Evolutionary conservation across 2,329 filamentous ascomycete genomes (phyloP).

Genomic region (Xylariaceae sp.): DNA sequence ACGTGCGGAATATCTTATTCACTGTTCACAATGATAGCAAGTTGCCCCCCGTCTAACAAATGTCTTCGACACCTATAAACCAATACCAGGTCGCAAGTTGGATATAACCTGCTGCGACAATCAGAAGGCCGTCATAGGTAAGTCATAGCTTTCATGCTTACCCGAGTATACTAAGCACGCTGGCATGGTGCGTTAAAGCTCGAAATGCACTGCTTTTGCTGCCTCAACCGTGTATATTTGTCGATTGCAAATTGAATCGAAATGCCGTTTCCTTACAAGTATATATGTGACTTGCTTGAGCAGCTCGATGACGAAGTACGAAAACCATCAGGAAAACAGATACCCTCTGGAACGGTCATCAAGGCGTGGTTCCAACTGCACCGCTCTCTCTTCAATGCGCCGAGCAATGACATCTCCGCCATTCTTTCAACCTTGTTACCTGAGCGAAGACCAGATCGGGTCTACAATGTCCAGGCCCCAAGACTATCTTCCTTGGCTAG

Average conservation of each 20-base stretch:
- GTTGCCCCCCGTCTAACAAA: slow-evolving; percentile 35
- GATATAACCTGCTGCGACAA: slow-evolving; percentile 64
- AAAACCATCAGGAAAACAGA: slow-evolving; percentile 41
- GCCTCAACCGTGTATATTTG: no score
- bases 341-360: slow-evolving; percentile 48
- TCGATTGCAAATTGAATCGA: no score
- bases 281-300: slow-evolving; percentile 76
- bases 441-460: slow-evolving; percentile 75
- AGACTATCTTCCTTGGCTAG: no score
- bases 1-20: slow-evolving; percentile 62
- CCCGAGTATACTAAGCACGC: slow-evolving; percentile 1
- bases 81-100: slow-evolving; percentile 47
- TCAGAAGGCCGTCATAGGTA: slow-evolving; percentile 57
- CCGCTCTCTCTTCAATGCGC: slow-evolving; percentile 60
- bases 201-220: slow-evolving; percentile 58
- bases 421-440: slow-evolving; percentile 79
- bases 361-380: slow-evolving; percentile 73
- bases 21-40: slow-evolving; percentile 53
- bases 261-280: slow-evolving; percentile 69
- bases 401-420: slow-evolving; percentile 63
- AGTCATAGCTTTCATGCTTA: slow-evolving; percentile 15
- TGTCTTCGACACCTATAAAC: slow-evolving; percentile 24
- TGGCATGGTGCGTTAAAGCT: slow-evolving; percentile 44
- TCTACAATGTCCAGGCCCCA: slow-evolving; percentile 71
- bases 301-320: slow-evolving; percentile 59